Evolutionary conservation across 345 rosid species (phyloP).

Genomic region (Moricandia moricandioides): DNA sequence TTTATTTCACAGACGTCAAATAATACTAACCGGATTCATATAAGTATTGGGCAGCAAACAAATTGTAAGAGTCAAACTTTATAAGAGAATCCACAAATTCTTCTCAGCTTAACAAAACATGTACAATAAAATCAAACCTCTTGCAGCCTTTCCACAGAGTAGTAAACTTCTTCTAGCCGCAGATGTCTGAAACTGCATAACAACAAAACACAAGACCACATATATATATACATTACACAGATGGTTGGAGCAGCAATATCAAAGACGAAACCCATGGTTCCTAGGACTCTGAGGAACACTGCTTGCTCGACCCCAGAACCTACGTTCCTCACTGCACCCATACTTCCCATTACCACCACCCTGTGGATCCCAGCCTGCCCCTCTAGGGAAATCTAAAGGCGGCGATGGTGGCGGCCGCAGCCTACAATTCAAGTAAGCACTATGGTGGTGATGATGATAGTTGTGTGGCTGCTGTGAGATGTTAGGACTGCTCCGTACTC

Average conservation of each 20-base stretch:
- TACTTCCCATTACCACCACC: slow-evolving; percentile 20
- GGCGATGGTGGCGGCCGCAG: slow-evolving; percentile 33
- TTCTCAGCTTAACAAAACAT: not conserved
- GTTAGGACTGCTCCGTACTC: slow-evolving; percentile 72
- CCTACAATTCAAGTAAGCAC: slow-evolving; percentile 23
- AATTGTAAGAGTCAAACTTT: slow-evolving; percentile 4
- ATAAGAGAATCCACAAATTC: not conserved
- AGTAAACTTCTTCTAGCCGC: not conserved
- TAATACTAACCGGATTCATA: slow-evolving; percentile 28
- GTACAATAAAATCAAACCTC: not conserved
- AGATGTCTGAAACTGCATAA: not conserved
- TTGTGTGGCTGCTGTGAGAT: slow-evolving; percentile 40
- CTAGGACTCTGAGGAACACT: slow-evolving; percentile 58
- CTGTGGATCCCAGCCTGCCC: not conserved
- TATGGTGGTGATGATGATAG: slow-evolving; percentile 31
- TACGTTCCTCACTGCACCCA: slow-evolving; percentile 20
- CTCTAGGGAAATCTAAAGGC: slow-evolving; percentile 34
- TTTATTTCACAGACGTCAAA: slow-evolving; percentile 73
- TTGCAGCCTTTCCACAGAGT: not conserved
- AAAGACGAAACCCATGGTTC: slow-evolving; percentile 24
- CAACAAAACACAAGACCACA: slow-evolving; percentile 14
- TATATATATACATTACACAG: not conserved
- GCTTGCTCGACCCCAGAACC: slow-evolving; percentile 40
- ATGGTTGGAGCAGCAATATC: not conserved
- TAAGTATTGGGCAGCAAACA: not conserved